phyloP scores from a whole-genome alignment of 2,329 filamentous ascomycete species.

The Myriosclerotinia duriaeana region DNA sequence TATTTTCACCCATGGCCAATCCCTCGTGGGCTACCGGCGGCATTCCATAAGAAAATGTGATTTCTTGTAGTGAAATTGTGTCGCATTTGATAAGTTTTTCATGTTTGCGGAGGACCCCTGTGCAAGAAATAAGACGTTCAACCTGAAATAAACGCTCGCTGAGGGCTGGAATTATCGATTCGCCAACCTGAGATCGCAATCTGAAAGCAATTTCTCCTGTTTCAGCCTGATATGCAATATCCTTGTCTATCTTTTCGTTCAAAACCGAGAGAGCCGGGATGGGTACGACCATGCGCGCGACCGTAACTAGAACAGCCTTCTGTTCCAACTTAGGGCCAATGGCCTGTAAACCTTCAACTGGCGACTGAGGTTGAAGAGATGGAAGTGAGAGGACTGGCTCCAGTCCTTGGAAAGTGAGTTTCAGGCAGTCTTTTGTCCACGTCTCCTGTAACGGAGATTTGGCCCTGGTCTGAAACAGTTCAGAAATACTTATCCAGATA shows the following conservation, averaged over 20 bases:
- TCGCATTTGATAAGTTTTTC: slow-evolving; percentile 56
- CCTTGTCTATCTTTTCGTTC: slow-evolving; percentile 37
- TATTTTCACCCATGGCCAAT: slow-evolving; percentile 29
- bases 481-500: slow-evolving; percentile 35
- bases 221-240: slow-evolving; percentile 39
- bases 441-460: slow-evolving; percentile 34
- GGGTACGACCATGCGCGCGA: slow-evolving; percentile 38
- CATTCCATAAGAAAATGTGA: slow-evolving; percentile 67
- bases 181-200: slow-evolving; percentile 38
- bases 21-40: slow-evolving; percentile 28
- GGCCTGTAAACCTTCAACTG: background rate
- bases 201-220: slow-evolving; percentile 39
- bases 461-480: slow-evolving; percentile 34
- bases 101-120: slow-evolving; percentile 62
- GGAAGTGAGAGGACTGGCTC: slow-evolving; percentile 26
- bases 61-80: slow-evolving; percentile 58
- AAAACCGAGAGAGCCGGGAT: slow-evolving; percentile 34
- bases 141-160: slow-evolving; percentile 52
- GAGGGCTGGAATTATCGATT: slow-evolving; percentile 36
- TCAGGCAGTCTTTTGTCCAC: slow-evolving; percentile 61
- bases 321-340: slow-evolving; percentile 25
- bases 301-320: slow-evolving; percentile 37
- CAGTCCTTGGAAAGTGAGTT: slow-evolving; percentile 52
- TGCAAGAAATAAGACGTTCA: slow-evolving; percentile 67
- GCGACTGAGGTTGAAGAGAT: slow-evolving; percentile 5